phyloP scores from a whole-genome alignment of 441 rosid species.

The Pelargonium australe region DNA sequence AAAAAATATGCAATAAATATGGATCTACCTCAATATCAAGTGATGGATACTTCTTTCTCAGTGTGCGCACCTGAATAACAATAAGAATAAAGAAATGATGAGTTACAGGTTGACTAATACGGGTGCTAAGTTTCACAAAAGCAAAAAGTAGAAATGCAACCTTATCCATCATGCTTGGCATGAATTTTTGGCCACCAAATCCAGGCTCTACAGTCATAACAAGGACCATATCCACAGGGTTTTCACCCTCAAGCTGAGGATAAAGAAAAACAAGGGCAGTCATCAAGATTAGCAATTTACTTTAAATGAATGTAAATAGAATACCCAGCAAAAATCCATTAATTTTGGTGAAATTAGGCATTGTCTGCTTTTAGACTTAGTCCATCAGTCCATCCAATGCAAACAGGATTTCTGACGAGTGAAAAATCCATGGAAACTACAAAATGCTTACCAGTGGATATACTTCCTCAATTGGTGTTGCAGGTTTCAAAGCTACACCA shows the following conservation, averaged over 20 bases:
- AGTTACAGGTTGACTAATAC: neutral
- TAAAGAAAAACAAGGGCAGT: neutral
- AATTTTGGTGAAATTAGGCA: too few species aligned
- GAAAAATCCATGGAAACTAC: neutral
- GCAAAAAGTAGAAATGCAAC: slow-evolving; percentile 18
- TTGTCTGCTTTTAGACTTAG: too few species aligned
- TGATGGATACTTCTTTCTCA: slow-evolving; percentile 68
- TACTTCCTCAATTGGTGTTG: slow-evolving; percentile 76
- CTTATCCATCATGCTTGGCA: slow-evolving; percentile 85
- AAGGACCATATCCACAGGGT: slow-evolving; percentile 88
- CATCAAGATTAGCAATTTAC: too few species aligned
- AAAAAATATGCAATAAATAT: neutral
- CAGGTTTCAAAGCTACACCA: slow-evolving; percentile 73
- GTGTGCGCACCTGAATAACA: slow-evolving; percentile 42
- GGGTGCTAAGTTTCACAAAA: neutral
- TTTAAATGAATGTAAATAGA: too few species aligned
- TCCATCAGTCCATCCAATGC: too few species aligned
- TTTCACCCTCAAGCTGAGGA: slow-evolving; percentile 52
- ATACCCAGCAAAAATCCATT: too few species aligned
- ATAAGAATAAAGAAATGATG: neutral
- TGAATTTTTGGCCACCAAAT: slow-evolving; percentile 91
- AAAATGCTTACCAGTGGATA: slow-evolving; percentile 58
- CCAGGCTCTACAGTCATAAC: slow-evolving; percentile 97
- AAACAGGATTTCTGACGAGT: neutral
- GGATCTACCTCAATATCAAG: slow-evolving; percentile 77